Evolutionary conservation across 208 protist species (phyloP), one percentile per base, ranked within the genome.

Genomic region (Trypanosoma mega): DNA sequence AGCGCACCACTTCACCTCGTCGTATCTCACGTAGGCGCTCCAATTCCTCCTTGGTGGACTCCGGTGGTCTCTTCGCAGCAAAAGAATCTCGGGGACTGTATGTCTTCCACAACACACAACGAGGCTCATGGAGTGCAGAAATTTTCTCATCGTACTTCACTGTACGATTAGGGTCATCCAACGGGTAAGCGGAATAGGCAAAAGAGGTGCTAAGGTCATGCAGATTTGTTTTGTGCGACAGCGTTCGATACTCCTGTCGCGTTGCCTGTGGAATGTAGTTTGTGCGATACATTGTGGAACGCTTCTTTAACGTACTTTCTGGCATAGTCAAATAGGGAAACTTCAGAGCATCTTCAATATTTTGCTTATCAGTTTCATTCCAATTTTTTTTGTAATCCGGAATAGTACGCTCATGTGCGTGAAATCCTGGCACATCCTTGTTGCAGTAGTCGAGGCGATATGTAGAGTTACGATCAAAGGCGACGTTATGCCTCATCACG

Each of bases 401-500:
- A 30, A 92, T 74, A 23, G 46, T 55, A 39, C 62, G 53, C 36
- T 68, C 37, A 24, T 49, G 47, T 47, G 63, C 56, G 31, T 76
- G 57, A 30, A 72, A 74, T n/a, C 62, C 53, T 6, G 66, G 47
- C 26, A 70, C 54, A 31, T 72, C 43, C 41, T 74, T 78, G 46
- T 82, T 74, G 67, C 72, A 92, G 68, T 94, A 94, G 60, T 90
- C 87, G 51, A 78, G 57, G 27, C 87, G 87, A 57, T 91, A 94
- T 1, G 84, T 87, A 2, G 76, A 82, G 44, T 81, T 82, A 33
- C 76, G 73, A 45, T 94, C 87, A 52, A 86, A 85, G 26, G 50
- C 29, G 0, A 69, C 63, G 39, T 47, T 39, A 18, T 75, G 55
- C 44, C 36, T 62, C 62, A 18, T 51, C 57, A 34, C 60, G 34